Base-by-base conservation (phyloP, 1,284 basidiomycete genomes). In the Hortiboletus rubellus region DNA sequence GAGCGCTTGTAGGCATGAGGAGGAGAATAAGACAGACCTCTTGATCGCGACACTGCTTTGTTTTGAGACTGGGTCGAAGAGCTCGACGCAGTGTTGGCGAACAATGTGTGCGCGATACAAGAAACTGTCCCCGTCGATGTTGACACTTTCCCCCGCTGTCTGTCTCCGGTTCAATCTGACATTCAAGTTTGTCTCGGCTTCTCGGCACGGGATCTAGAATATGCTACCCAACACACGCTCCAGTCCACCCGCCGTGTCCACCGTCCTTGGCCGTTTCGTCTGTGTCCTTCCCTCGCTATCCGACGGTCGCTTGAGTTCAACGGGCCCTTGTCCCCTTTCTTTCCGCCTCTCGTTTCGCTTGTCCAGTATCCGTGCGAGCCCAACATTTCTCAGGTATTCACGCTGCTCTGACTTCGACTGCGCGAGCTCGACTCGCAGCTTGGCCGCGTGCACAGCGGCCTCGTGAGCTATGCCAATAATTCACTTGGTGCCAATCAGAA, bases 361-460 rank as follows among this genome's bases (percentile, higher is more conserved):
- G 62, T 91, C 87, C 66, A 96, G 77, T 34, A 96, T 86, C n/a
- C 91, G 85, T 1, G 96, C 96, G 18, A 96, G 83, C 71, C 98
- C 97, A 40, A 99, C 97, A 64, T 98, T 96, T 69, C 84, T 85
- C 55, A 99, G 82, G 74, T 99, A 99, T 56, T 96, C 93, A 50
- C 86, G 85, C 72, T 99, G 96, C 74, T 98, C 96, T 41, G 84
- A 78, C 63, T 84, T 87, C 24, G 93, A 94, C 67, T 96, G 92
- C 0, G 92, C 85, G 30, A 99, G 82, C 69, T 98, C 96, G 52
- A 92, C 87, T 9, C 96, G 92, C 22, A 99, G 76, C 64, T 91
- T 87, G 2, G 95, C 92, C 8, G 89, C 80, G 69, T 96, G 94
- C 8, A 92, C 80, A 27, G 96, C 94, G 17, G 92, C 86, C 77